These are phyloP conservation scores for Calycina herbarum DNA, from an alignment of 2,329 filamentous ascomycete species.

Conservation along the genomic window DNA sequence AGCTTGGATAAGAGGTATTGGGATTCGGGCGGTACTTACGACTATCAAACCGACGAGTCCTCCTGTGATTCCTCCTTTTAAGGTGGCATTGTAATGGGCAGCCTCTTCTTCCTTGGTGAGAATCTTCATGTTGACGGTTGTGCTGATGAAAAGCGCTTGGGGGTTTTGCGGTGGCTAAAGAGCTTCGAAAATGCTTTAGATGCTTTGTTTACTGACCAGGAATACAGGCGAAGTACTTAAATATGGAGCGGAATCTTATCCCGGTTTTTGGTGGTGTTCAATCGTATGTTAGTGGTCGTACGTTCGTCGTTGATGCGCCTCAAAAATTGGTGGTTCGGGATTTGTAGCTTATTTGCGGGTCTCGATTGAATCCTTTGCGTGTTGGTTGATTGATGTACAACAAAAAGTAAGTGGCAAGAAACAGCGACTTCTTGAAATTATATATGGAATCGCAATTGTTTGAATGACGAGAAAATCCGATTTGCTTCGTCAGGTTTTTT, in stretches of 20 bases:
- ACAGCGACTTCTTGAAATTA: neutral
- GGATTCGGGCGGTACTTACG: conserved; percentile 52
- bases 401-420: neutral
- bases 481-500: neutral
- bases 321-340: neutral
- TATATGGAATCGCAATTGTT: neutral
- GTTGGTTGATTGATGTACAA: neutral
- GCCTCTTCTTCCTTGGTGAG: conserved; percentile 90
- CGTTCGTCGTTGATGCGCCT: neutral
- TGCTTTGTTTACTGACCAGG: neutral
- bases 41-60: conserved; percentile 65
- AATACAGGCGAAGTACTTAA: neutral
- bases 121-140: conserved; percentile 72
- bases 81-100: conserved; percentile 77
- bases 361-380: neutral
- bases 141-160: neutral
- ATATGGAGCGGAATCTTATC: neutral
- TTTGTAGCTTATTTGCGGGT: conserved; percentile 1
- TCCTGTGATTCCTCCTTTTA: conserved; percentile 78
- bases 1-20: neutral
- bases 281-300: conserved; percentile 7
- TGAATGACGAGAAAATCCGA: neutral
- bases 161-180: neutral
- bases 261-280: neutral
- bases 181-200: neutral